These are phyloP conservation scores for Daldinia caldariorum DNA, from an alignment of 495 filamentous ascomycete genomes.

Conservation along the genomic window DNA sequence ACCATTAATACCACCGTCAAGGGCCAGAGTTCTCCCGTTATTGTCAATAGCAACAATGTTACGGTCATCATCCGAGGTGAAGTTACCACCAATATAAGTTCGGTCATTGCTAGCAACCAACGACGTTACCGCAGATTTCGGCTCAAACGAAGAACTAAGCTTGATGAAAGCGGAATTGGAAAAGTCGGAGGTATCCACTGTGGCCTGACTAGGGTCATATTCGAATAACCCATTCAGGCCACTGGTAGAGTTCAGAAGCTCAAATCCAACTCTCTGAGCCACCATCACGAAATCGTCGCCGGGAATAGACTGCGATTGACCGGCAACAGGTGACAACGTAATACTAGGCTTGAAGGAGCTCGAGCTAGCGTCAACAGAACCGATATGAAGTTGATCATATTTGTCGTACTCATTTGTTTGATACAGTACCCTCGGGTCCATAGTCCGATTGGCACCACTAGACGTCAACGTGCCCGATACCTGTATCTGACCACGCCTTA, in stretches of 20 bases:
- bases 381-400: slow-evolving; percentile 89
- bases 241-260: slow-evolving; percentile 71
- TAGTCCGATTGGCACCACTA: slow-evolving; percentile 56
- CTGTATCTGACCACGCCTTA: slow-evolving; percentile 77
- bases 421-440: slow-evolving; percentile 65
- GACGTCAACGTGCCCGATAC: slow-evolving; percentile 76
- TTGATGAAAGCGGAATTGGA: slow-evolving; percentile 75
- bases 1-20: slow-evolving; percentile 83
- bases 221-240: slow-evolving; percentile 93
- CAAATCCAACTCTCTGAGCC: slow-evolving; percentile 84
- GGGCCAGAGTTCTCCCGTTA: slow-evolving; percentile 65
- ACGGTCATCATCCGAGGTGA: slow-evolving; percentile 68
- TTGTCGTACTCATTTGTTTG: slow-evolving; percentile 96
- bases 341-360: slow-evolving; percentile 81
- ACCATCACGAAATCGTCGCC: slow-evolving; percentile 74
- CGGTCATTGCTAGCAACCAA: slow-evolving; percentile 67
- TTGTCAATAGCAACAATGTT: slow-evolving; percentile 81
- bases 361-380: slow-evolving; percentile 79
- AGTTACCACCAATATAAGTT: slow-evolving; percentile 86
- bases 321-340: slow-evolving; percentile 74
- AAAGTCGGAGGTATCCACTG: slow-evolving; percentile 69
- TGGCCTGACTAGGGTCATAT: slow-evolving; percentile 73
- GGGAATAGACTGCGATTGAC: slow-evolving; percentile 63
- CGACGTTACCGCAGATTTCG: slow-evolving; percentile 70
- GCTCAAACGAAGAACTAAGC: slow-evolving; percentile 72